Percentiles rank a stretch among this genome's conserved stretches.
Evolutionary conservation across 331 rosid species (phyloP).

Genomic region (Rhamnella rubrinervis): DNA sequence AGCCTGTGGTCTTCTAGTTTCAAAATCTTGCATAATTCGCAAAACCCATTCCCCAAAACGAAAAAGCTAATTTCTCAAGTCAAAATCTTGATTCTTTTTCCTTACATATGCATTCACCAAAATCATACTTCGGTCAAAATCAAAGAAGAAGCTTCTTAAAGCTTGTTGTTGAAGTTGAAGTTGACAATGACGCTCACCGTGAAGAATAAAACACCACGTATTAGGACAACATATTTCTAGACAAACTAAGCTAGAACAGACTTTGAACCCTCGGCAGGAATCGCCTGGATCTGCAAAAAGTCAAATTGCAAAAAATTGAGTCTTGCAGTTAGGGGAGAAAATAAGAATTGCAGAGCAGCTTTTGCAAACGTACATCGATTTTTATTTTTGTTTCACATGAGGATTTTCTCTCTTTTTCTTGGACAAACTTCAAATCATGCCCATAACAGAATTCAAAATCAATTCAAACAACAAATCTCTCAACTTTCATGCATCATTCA

Average conservation of each 20-base stretch:
- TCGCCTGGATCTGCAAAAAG: constrained; percentile 47
- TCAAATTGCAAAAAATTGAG: constrained; percentile 5
- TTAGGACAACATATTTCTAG: constrained; percentile 14
- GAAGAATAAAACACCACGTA: constrained; percentile 25
- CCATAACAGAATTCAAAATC: constrained; percentile 8
- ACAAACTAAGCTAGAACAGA: background rate
- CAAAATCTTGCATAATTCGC: background rate
- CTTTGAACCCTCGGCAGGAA: constrained; percentile 25
- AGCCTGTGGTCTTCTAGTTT: constrained; percentile 15
- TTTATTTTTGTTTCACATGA: background rate
- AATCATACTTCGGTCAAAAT: constrained; percentile 27
- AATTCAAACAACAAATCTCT: constrained; percentile 3
- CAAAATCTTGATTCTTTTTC: constrained; percentile 20
- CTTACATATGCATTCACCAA: constrained; percentile 17
- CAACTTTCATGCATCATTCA: background rate
- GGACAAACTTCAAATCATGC: constrained; percentile 15
- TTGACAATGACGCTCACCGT: constrained; percentile 20
- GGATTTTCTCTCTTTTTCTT: background rate
- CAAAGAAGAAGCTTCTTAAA: constrained; percentile 19
- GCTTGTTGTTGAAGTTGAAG: constrained; percentile 18
- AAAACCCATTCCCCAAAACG: constrained; percentile 7
- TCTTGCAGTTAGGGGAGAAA: constrained; percentile 1
- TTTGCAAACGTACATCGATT: background rate
- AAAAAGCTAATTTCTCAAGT: constrained; percentile 8
- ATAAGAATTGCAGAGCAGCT: background rate